Percentiles rank a stretch among this genome's conserved stretches.
Evolutionary conservation across 331 rosid genomes (phyloP).

Genomic region (Saraca asoca): DNA sequence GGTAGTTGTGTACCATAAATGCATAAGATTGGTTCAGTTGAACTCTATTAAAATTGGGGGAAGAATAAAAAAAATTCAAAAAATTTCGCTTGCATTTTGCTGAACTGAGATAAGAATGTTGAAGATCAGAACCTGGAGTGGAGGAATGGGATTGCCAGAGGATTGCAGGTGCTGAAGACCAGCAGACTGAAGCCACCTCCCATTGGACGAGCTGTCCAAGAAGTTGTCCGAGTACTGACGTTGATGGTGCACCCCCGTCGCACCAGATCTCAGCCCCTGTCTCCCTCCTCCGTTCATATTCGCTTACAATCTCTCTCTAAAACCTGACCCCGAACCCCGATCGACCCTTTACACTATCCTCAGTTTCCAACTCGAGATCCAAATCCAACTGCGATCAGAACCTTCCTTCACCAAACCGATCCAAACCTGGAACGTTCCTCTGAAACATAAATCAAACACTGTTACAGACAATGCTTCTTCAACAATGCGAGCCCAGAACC

Average conservation of each 20-base stretch:
- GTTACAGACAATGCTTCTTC: not conserved
- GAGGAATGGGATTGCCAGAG: constrained; percentile 55
- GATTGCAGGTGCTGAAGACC: constrained; percentile 90
- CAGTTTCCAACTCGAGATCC: constrained; percentile 1
- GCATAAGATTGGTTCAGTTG: not conserved
- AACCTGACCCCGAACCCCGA: constrained; percentile 23
- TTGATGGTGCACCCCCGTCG: constrained; percentile 77
- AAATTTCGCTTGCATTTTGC: not conserved
- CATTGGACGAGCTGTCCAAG: constrained; percentile 75
- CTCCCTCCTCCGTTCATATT: constrained; percentile 84
- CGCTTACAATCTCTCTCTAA: not conserved
- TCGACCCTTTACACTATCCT: not conserved
- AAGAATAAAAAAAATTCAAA: no score
- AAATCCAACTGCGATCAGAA: constrained; percentile 28
- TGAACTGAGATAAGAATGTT: not conserved
- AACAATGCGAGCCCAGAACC: not conserved
- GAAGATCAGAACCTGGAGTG: constrained; percentile 59
- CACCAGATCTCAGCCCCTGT: constrained; percentile 90
- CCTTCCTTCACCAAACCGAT: not conserved
- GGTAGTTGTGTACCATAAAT: constrained; percentile 29
- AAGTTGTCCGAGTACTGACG: constrained; percentile 87
- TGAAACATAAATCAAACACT: not conserved
- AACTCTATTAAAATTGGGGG: constrained; percentile 5
- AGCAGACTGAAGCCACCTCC: constrained; percentile 90
- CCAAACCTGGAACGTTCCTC: constrained; percentile 17